Evolutionary conservation across 116 monocot species (phyloP), one percentile per base, ranked within the genome.

Genomic region (Posidonia oceanica): DNA sequence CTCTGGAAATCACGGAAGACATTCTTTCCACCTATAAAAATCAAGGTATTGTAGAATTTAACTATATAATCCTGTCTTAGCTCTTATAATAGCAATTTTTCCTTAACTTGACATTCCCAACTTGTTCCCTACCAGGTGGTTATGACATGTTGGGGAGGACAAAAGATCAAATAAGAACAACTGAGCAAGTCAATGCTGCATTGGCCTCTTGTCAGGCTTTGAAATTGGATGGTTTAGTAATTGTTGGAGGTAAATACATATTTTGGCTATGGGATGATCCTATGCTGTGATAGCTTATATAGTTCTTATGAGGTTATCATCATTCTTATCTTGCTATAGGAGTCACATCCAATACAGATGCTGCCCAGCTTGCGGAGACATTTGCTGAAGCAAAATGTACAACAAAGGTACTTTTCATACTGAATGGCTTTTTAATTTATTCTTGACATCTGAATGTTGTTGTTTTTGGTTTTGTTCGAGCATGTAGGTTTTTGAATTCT

Each of bases 331-430:
- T 71, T 77, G 15, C 57, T 56, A 20, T 60, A 87, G 87, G 91
- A 57, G 85, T 87, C 42, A 91, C 91, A 63, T 87, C 91, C 38
- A 91, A 91, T 68, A 90, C 87, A 37, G 90, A 90, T 87, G 90
- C 84, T 44, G 87, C 90, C 21, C 87, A 87, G 56, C 90, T 90
- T 78, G 87, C 87, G 36, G 90, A 90, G 78, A 86, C 80, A 69
- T 90, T 90, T 90, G 86, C 90, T 36, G 84, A 72, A 58, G 78
- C 80, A 69, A 87, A 84, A 71, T 90, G 90, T 70, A n/a, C 74
- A 67, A 90, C 90, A 58, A 90, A 87, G 87, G 90, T 90, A 74
- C 29, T 67, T 67, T 8, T 22, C 67, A 6, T 22, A 4, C 3
- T 58, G 21, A 58, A 3, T 48, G 48, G 48, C 12, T 48, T 58